Percentiles rank a stretch among this genome's conserved stretches.
Conservation (phyloP, 805 yeast genomes). For the Hyphopichia homilentoma region DNA sequence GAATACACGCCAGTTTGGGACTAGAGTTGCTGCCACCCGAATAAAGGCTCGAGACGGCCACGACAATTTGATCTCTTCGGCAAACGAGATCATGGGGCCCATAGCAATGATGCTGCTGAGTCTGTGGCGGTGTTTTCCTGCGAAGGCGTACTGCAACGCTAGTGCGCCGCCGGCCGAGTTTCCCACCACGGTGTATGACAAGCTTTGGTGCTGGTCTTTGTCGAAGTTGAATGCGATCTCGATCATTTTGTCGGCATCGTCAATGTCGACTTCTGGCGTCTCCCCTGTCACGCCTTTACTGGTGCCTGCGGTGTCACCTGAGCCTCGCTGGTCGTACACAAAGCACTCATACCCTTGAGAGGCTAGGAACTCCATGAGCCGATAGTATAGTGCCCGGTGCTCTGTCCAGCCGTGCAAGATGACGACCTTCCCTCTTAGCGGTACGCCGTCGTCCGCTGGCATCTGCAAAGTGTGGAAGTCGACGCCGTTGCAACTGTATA, state of each 20-base stretch:
- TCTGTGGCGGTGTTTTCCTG: conserved; percentile 8
- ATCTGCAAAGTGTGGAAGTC: conserved; percentile 9
- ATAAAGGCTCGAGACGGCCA: neutral
- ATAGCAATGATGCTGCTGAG: too few relatives aligned
- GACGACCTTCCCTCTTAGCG: conserved; percentile 6
- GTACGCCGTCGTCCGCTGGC: conserved; percentile 2
- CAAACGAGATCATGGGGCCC: too few relatives aligned
- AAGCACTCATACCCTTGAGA: conserved; percentile 9
- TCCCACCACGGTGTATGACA: conserved; percentile 3
- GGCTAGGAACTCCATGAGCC: conserved; percentile 7
- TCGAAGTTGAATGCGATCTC: conserved; percentile 3
- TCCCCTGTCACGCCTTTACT: conserved; percentile 8
- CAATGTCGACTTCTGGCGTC: neutral
- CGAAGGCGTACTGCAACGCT: conserved; percentile 5
- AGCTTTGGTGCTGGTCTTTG: neutral
- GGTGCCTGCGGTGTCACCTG: conserved; percentile 9
- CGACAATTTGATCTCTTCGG: too few relatives aligned
- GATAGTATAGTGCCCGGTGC: conserved; percentile 7
- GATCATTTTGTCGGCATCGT: conserved; percentile 8
- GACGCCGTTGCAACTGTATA: conserved; percentile 8
- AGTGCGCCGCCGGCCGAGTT: conserved; percentile 12
- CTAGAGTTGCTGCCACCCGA: too few relatives aligned
- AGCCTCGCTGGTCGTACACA: conserved; percentile 10
- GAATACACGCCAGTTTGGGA: too few relatives aligned
- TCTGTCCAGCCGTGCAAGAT: conserved; percentile 13